A percentile compares a stretch with the other conserved stretches of the same genome.
These are phyloP conservation scores for Adansonia madagascariensis DNA, from an alignment of 441 rosid genomes.

Conservation along the genomic window DNA sequence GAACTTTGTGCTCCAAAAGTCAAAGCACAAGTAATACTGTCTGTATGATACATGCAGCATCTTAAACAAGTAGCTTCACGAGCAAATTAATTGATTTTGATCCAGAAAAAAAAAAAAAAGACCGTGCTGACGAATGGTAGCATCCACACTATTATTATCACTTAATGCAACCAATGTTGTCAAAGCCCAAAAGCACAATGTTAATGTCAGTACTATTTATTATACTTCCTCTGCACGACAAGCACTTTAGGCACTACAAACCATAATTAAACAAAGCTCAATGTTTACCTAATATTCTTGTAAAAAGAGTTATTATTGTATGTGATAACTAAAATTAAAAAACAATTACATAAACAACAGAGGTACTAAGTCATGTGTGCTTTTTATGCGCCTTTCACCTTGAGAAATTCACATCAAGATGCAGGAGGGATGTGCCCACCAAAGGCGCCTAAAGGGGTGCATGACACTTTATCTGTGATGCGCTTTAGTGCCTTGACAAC, in stretches of 20 bases:
- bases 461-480: background rate
- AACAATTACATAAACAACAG: background rate
- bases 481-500: conserved; percentile 12
- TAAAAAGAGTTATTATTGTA: conserved; percentile 12
- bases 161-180: background rate
- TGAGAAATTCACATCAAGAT: background rate
- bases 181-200: background rate
- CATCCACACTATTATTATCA: background rate
- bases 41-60: background rate
- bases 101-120: background rate
- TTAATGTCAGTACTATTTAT: background rate
- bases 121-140: background rate
- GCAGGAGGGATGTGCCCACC: background rate
- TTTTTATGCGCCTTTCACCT: background rate
- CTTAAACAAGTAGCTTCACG: background rate
- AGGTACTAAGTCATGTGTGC: background rate
- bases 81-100: background rate
- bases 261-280: background rate
- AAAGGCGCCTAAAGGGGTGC: background rate
- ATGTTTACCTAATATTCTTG: background rate
- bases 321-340: background rate
- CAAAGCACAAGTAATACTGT: background rate
- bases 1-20: background rate
- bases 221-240: background rate
- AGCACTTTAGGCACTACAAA: background rate